These are phyloP conservation scores for Candida ulmi DNA, from an alignment of 805 yeast species.

Conservation along the genomic window DNA sequence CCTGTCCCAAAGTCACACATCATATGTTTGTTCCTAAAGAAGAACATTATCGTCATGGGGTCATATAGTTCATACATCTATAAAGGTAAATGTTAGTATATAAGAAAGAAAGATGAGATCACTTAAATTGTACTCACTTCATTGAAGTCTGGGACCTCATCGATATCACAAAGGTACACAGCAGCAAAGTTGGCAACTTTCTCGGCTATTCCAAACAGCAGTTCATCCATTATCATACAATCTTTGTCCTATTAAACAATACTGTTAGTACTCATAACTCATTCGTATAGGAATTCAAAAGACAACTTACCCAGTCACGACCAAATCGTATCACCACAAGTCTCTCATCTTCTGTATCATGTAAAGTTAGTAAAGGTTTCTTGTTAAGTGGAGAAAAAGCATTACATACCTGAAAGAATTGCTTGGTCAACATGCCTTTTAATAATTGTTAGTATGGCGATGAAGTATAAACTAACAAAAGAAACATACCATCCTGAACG, in stretches of 20 bases:
- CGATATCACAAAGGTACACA: slow-evolving; percentile 83
- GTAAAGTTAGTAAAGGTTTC: background rate
- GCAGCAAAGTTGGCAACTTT: slow-evolving; percentile 84
- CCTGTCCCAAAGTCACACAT: slow-evolving; percentile 99
- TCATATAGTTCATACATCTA: slow-evolving; percentile 87
- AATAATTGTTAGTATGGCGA: background rate
- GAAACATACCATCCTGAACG: slow-evolving; percentile 3
- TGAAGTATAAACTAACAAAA: too few relatives aligned
- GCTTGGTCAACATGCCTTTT: slow-evolving; percentile 93
- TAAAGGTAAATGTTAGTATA: background rate
- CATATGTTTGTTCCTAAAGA: slow-evolving; percentile 90
- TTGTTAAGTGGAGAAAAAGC: too few relatives aligned
- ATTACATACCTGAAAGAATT: slow-evolving; percentile 52
- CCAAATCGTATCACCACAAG: slow-evolving; percentile 89
- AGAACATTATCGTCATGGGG: slow-evolving; percentile 90
- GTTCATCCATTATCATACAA: slow-evolving; percentile 89
- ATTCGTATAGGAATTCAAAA: too few relatives aligned
- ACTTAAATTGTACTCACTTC: slow-evolving; percentile 27
- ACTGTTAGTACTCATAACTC: background rate
- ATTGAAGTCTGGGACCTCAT: slow-evolving; percentile 86
- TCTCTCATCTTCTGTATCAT: slow-evolving; percentile 63
- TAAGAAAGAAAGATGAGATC: too few relatives aligned
- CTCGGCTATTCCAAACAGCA: slow-evolving; percentile 72
- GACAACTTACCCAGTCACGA: slow-evolving; percentile 39
- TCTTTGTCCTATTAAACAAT: slow-evolving; percentile 41